Evolutionary conservation across 768 basidiomycete species (phyloP).

Genomic region (Megacollybia marginata): DNA sequence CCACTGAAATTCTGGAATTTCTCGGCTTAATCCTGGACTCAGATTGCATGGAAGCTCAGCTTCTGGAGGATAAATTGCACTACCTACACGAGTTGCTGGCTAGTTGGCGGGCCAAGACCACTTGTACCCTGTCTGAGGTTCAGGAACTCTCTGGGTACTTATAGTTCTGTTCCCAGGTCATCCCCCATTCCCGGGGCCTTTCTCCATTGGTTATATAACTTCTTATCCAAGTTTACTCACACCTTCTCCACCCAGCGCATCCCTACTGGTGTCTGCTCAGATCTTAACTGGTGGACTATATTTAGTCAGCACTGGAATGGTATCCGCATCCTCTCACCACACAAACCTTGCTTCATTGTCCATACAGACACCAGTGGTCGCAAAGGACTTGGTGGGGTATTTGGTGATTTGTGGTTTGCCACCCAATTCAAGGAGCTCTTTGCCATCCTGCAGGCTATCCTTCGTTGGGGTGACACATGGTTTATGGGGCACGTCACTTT

Average conservation of each 20-base stretch:
- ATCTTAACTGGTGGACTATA: constrained; percentile 23
- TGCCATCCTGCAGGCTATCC: constrained; percentile 10
- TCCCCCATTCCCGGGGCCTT: constrained; percentile 21
- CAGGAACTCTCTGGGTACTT: constrained; percentile 26
- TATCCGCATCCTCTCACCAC: constrained; percentile 5
- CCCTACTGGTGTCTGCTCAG: constrained; percentile 9
- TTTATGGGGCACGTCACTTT: constrained; percentile 13
- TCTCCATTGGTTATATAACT: constrained; percentile 19
- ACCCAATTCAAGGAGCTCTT: constrained; percentile 13
- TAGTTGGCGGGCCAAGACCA: constrained; percentile 11
- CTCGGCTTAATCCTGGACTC: constrained; percentile 19
- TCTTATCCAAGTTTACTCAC: constrained; percentile 18
- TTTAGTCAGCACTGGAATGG: constrained; percentile 11
- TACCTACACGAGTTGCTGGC: constrained; percentile 16
- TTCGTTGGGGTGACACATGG: constrained; percentile 12
- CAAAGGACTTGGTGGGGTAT: constrained; percentile 13
- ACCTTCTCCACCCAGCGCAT: constrained; percentile 13
- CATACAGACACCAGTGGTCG: constrained; percentile 21
- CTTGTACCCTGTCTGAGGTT: constrained; percentile 17
- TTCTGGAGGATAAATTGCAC: constrained; percentile 22
- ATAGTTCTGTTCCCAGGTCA: constrained; percentile 26
- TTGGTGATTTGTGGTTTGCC: constrained; percentile 14
- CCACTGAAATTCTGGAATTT: constrained; percentile 14
- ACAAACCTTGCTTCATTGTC: constrained; percentile 6
- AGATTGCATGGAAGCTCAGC: constrained; percentile 22